A percentile compares a stretch with the other conserved stretches of the same genome.
Conservation (phyloP, 2,329 filamentous ascomycete species). For the Aspergillus aculeatinus region DNA sequence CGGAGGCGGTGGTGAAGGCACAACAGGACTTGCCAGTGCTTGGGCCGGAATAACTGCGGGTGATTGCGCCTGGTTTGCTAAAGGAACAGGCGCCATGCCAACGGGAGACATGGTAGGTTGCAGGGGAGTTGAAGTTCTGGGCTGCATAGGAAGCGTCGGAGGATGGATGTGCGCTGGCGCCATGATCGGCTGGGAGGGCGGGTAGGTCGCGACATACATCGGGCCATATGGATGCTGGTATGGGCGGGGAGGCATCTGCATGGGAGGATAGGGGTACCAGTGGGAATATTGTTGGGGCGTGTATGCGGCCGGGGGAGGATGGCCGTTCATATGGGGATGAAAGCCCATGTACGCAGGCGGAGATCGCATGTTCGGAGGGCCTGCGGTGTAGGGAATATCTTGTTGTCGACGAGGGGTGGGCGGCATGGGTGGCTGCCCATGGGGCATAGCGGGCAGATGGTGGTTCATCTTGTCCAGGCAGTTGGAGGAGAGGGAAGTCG, state of each 20-base stretch:
- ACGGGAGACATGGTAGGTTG: slow-evolving; percentile 39
- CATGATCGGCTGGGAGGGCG: slow-evolving; percentile 42
- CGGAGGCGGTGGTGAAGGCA: slow-evolving; percentile 32
- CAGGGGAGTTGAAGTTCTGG: slow-evolving; percentile 38
- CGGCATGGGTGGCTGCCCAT: slow-evolving; percentile 53
- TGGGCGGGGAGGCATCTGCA: slow-evolving; percentile 42
- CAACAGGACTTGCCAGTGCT: slow-evolving; percentile 31
- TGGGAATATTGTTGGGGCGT: slow-evolving; percentile 47
- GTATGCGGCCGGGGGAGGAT: slow-evolving; percentile 42
- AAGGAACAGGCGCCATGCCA: slow-evolving; percentile 26
- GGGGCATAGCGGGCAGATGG: slow-evolving; percentile 45
- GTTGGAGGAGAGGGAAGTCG: slow-evolving; percentile 22
- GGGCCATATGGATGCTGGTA: slow-evolving; percentile 42
- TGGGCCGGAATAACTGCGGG: slow-evolving; percentile 25
- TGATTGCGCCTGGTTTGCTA: slow-evolving; percentile 31
- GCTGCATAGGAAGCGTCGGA: slow-evolving; percentile 37
- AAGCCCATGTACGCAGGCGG: slow-evolving; percentile 60
- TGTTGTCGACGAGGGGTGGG: slow-evolving; percentile 49
- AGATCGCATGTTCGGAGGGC: slow-evolving; percentile 54
- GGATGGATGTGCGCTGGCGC: slow-evolving; percentile 38
- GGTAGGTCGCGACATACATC: slow-evolving; percentile 46
- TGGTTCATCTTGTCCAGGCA: slow-evolving; percentile 46
- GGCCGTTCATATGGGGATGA: slow-evolving; percentile 59
- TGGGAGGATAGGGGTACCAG: slow-evolving; percentile 47
- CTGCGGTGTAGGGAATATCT: slow-evolving; percentile 45